Evolutionary conservation across 106 monocot genomes (phyloP).

Genomic region (Cymbidium sinense): DNA sequence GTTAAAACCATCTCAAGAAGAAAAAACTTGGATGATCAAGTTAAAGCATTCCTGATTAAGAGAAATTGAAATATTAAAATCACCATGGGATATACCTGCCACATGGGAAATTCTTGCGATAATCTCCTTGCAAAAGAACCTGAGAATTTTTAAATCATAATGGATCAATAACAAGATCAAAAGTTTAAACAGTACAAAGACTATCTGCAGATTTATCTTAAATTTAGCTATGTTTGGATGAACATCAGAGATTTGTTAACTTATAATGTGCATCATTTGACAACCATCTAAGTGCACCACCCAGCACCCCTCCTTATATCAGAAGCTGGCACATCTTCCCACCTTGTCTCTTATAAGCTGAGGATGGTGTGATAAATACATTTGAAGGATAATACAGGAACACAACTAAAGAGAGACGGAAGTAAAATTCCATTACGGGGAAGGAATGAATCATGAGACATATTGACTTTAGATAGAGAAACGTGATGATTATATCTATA

Average conservation of each 20-base stretch:
- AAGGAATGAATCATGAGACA: background rate
- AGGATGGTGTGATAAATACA: background rate
- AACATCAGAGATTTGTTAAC: background rate
- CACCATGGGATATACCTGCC: conserved; percentile 57
- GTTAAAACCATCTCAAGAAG: background rate
- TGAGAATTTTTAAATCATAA: conserved; percentile 20
- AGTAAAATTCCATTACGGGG: background rate
- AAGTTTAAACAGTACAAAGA: background rate
- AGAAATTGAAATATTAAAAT: background rate
- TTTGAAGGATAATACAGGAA: background rate
- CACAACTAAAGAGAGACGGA: background rate
- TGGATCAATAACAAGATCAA: conserved; percentile 1
- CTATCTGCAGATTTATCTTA: background rate
- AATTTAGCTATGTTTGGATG: background rate
- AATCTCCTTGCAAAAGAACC: conserved; percentile 90
- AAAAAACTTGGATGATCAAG: background rate
- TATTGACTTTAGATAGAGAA: background rate
- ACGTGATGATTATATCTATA: background rate
- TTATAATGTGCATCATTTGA: background rate
- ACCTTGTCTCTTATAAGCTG: background rate
- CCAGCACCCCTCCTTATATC: no score
- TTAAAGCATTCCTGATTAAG: background rate
- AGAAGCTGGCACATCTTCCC: background rate
- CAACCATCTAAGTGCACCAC: background rate
- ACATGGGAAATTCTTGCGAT: conserved; percentile 85